phyloP scores from a whole-genome alignment of 805 yeast genomes.

The Spencermartinsiella europaea region DNA sequence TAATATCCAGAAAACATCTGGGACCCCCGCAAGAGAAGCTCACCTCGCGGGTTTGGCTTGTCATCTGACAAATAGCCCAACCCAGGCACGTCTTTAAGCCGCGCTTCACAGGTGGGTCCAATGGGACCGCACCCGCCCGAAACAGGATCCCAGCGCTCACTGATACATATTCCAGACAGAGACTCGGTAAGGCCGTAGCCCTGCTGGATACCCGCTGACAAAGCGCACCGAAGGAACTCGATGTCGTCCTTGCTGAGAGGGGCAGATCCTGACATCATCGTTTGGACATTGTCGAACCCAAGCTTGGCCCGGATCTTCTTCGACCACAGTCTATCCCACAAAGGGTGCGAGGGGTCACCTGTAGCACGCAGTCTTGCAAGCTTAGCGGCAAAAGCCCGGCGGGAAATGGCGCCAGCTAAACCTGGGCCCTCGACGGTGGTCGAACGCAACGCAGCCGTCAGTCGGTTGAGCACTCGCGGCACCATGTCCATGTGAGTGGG shows the following conservation, averaged over 20 bases:
- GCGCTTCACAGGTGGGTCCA: conserved; percentile 50
- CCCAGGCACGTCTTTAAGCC: conserved; percentile 59
- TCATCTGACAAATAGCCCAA: conserved; percentile 47
- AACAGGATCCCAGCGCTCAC: conserved; percentile 39
- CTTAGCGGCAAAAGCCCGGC: conserved; percentile 41
- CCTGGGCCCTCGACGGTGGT: conserved; percentile 42
- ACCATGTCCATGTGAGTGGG: conserved; percentile 55
- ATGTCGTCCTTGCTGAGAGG: conserved; percentile 63
- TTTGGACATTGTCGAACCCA: conserved; percentile 44
- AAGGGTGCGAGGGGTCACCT: conserved; percentile 34
- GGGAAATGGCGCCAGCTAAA: conserved; percentile 39
- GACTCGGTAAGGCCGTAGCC: conserved; percentile 78
- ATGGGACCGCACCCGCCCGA: conserved; percentile 60
- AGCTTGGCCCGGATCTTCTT: conserved; percentile 42
- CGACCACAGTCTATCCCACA: conserved; percentile 36
- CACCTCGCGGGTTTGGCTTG: conserved; percentile 50
- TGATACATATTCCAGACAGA: conserved; percentile 53
- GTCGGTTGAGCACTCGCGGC: conserved; percentile 58
- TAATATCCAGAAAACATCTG: conserved; percentile 54
- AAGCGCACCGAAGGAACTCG: conserved; percentile 54
- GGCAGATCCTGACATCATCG: conserved; percentile 56
- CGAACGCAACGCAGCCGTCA: conserved; percentile 56
- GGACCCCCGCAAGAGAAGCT: conserved; percentile 59
- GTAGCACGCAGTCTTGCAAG: conserved; percentile 32
- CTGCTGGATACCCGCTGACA: conserved; percentile 51